Evolutionary conservation across 139 green algal species (phyloP), one percentile per base, ranked within the genome.

Genomic region (Picochlorum sp.): DNA sequence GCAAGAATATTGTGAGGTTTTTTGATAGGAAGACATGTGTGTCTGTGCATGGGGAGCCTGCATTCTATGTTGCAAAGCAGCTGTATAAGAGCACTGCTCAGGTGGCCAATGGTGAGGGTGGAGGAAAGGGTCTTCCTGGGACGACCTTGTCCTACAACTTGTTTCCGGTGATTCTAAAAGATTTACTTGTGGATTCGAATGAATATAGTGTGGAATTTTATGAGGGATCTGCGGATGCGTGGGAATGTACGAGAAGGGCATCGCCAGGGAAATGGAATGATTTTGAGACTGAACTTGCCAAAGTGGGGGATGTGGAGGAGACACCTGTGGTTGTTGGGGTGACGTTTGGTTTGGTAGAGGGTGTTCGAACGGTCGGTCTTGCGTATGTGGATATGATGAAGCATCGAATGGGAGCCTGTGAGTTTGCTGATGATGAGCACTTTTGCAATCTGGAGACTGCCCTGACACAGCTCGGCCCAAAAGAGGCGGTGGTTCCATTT

Each of bases 241-340:
- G 80, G 80, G 44, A 57, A 14, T 62, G 72, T n/a, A 54, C 59
- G 21, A 77, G 68, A 62, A 69, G 67, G 8, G 90, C 74, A 0
- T 91, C 84, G 0, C 91, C 91, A 16, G 88, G 86, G 3, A 76
- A 82, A 23, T 77, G 95, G 61, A 66, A 44, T 1, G 79, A 79
- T 15, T 95, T 97, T 67, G 88, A 96, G 56, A 89, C 94, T 14
- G 89, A 93, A 60, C 75, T 97, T n/a, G 92, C 88, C 68, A 66
- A 68, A 2, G 72, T 52, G 23, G 73, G 34, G 5, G 81, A 83
- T 45, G 79, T 84, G 49, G 50, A 66, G 30, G 86, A 95, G 23
- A 71, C 76, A 37, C 88, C 88, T 1, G 45, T 92, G 14, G 63
- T 91, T 24, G 78, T 86, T 41, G 83, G 83, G 24, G 58, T 76